Base-by-base conservation (phyloP, 116 monocot genomes). In the Posidonia oceanica region DNA sequence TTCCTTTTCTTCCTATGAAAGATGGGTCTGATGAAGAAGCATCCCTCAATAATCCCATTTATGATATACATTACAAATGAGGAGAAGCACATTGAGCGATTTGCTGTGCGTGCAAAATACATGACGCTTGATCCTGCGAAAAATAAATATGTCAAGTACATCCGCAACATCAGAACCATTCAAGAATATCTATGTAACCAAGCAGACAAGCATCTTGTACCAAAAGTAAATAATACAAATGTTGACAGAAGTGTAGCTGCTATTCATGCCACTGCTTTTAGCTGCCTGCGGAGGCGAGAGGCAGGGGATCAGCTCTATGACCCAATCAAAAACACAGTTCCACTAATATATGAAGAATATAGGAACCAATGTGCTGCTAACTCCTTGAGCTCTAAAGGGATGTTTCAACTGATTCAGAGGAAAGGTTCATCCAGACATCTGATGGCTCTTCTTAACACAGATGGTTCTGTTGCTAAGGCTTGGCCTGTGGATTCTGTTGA, bases 11-110 rank as follows among this genome's bases (percentile, higher is more conserved):
- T 15, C 2, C 22, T 48, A 48, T 48, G 48, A 17, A 70, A 91
- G 91, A 91, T 91, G 87, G 85, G 84, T 20, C 75, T 91, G 15
- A 91, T 88, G 88, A 91, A 81, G 76, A 91, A 85, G 67, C 91
- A 91, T 76, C 88, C 88, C 44, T 91, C 91, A 15, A 85, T 91
- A 53, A 80, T 91, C 67, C 91, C 91, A 52, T 91, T 85, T 67
- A 88, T 88, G 88, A 79, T 91, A 36, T 88, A 88, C 67, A 91
- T 91, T 18, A 69, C 81, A 54, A 83, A 88, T 59, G 91, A 91
- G 74, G 85, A 74, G 65, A 91, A 91, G 62, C 91, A 91, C 71
- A 81, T 81, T 76, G 91, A 91, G 53, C 76, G 91, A 54, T 91
- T 91, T 75, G 91, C 88, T 7, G 88, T 91, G 12, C 88, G 91